Base-by-base conservation (phyloP, 2,329 filamentous ascomycete genomes). In the Chrysoporthe puriensis region DNA sequence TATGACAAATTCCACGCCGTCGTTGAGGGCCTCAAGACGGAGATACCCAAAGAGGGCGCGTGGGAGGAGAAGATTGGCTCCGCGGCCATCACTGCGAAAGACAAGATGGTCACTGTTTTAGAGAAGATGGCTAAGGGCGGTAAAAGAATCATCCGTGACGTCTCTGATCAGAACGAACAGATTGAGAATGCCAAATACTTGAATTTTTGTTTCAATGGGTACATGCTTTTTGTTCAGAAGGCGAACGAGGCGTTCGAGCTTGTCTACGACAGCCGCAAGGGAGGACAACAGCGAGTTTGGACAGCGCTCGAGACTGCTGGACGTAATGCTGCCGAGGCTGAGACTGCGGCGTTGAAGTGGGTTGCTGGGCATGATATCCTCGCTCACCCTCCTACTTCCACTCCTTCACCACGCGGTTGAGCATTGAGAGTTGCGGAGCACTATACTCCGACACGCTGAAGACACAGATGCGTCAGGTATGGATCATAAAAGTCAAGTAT, bases 1-100 rank as follows among this genome's bases (percentile, higher is more conserved):
- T 63, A 63, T 36, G 61, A 32, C n/a, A 36, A 36, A 21, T 63
- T 63, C n/a, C 61, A 63, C 61, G 61, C 34, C 18, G 48, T 63
- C 18, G n/a, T 63, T 34, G 46, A 63, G 48, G 46, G 36, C 9
- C 48, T 63, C 18, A 63, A 54, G 48, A 54, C 48, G n/a, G 61
- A 63, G n/a, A 40, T 2, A 16, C 61, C 61, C 48, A 40, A 63
- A 16, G 61, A 54, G 34, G 61, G 18, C 9, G 60, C 21, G 7
- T 63, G 61, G 61, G 61, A 63, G 46, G 48, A 54, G 4, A 63
- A 54, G 36, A 54, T 63, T n/a, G 36, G 61, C n/a, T 16, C 61
- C 21, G 46, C 46, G 11, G 61, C 32, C 16, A 8, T 56, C 9
- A 26, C 21, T 3, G n/a, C 46, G 48, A 63, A 54, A 36, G 48